Percentiles rank a stretch among this genome's conserved stretches.
Conservation (phyloP, 2,329 filamentous ascomycete genomes). For the Pseudophaeomoniella oleicola region DNA sequence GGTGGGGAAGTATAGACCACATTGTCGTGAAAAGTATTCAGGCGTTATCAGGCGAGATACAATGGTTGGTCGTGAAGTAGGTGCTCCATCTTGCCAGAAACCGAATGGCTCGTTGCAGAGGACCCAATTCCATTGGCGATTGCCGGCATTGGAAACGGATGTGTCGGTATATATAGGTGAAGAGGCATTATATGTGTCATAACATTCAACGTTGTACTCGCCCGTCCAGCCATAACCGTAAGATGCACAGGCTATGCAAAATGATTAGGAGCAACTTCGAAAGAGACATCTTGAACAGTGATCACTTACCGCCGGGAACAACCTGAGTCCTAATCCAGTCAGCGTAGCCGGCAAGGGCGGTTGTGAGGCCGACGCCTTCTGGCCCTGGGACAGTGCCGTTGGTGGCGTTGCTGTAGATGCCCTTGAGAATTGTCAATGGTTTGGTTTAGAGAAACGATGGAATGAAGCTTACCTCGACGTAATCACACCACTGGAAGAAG, state of each 20-base stretch:
- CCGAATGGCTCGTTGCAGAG: conserved; percentile 49
- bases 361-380: conserved; percentile 37
- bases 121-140: conserved; percentile 47
- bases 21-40: conserved; percentile 42
- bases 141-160: conserved; percentile 28
- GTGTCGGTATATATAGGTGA: conserved; percentile 37
- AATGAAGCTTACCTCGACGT: conserved; percentile 31
- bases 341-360: conserved; percentile 37
- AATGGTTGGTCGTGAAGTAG: conserved; percentile 27
- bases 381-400: conserved; percentile 17
- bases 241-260: conserved; percentile 24
- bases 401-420: conserved; percentile 11
- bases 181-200: conserved; percentile 36
- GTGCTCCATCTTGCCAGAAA: conserved; percentile 42
- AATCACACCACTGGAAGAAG: conserved; percentile 35
- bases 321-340: conserved; percentile 34
- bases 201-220: conserved; percentile 32
- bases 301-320: conserved; percentile 33
- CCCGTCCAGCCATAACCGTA: conserved; percentile 33
- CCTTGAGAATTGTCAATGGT: no score
- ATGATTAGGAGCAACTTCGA: neutral
- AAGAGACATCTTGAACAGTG: neutral
- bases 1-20: conserved; percentile 39
- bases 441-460: no score
- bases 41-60: conserved; percentile 36